phyloP scores from a whole-genome alignment of 2,329 filamentous ascomycete species.

The Penicillium sumatraense region DNA sequence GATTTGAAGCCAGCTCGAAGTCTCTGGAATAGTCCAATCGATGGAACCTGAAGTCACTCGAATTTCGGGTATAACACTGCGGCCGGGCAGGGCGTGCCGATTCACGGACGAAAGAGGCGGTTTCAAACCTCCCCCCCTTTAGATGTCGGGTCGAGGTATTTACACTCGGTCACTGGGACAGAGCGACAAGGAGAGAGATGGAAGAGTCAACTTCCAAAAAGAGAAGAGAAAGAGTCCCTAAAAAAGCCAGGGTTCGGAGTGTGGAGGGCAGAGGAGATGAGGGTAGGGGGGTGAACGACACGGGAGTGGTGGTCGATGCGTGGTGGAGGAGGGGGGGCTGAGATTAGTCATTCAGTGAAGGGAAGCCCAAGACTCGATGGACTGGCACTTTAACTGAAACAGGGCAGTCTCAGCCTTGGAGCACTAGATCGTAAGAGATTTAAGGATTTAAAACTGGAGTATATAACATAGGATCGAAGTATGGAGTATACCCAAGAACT shows the following conservation, averaged over 20 bases:
- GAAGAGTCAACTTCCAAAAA: constrained; percentile 22
- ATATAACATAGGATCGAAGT: no score
- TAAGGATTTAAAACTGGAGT: no score
- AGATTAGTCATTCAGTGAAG: no score
- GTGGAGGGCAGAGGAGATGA: constrained; percentile 5
- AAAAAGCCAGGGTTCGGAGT: constrained; percentile 5
- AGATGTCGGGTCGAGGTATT: constrained; percentile 10
- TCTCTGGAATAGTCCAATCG: not conserved
- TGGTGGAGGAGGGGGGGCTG: no score
- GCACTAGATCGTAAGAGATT: no score
- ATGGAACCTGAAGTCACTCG: constrained; percentile 1
- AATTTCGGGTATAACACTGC: constrained; percentile 34
- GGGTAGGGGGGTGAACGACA: constrained; percentile 25
- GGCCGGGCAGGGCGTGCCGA: constrained; percentile 34
- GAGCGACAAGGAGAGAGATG: constrained; percentile 2
- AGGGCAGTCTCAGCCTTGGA: not conserved
- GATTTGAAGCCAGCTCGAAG: not conserved
- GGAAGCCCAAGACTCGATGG: constrained; percentile 6
- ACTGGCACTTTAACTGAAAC: constrained; percentile 12
- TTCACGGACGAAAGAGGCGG: constrained; percentile 20
- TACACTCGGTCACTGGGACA: constrained; percentile 25
- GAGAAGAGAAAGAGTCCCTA: constrained; percentile 7
- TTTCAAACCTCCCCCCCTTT: constrained; percentile 19
- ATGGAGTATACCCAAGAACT: no score
- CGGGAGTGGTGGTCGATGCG: constrained; percentile 25